Evolutionary conservation across 176 grass and related monocot species (phyloP), one percentile per base, ranked within the genome.

Genomic region (Paspalum notatum): DNA sequence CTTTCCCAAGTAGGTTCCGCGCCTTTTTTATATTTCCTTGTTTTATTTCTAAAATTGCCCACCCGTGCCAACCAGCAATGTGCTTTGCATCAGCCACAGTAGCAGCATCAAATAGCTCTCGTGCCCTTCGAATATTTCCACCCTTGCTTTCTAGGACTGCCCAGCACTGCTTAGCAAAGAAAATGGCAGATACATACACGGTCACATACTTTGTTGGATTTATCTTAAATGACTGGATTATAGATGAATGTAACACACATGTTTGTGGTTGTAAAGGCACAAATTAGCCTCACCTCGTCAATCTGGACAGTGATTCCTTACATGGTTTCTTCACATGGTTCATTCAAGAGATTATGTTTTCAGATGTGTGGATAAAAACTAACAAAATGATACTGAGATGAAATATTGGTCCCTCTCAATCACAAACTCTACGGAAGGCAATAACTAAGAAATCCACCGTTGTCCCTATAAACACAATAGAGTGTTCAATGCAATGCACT

Each of bases 41-140:
- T 51, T 93, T 92, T 80, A 98, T 91, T 89, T 98, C 95, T 57
- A 98, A 85, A 82, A 95, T 89, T 78, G 92, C 95, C 95, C 95
- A 98, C 43, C 95, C 92, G 85, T 95, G 95, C 95, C 95, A 98
- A 87, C 88, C 95, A 67, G 92, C 92, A 37, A 91, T 54, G 42
- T 98, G 95, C 39, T 93, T 92, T 82, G 85, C 90, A 83, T 98
- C 90, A 79, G 95, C 95, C 40, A 95, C 90, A 45, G 89, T 98
- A 66, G 95, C 74, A 64, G 95, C 95, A 93, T 98, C 95, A 93
- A 98, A 98, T 39, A 95, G 69, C 65, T 98, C 95, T 71, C 95
- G 87, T 71, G 95, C 92, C 59, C 84, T 92, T 84, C 83, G 86
- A 43, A 92, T 86, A 88, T 94, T 98, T 77, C 95, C 90, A 38